Conservation (phyloP, 2,329 filamentous ascomycete species). For the Gnomoniopsis sp. region DNA sequence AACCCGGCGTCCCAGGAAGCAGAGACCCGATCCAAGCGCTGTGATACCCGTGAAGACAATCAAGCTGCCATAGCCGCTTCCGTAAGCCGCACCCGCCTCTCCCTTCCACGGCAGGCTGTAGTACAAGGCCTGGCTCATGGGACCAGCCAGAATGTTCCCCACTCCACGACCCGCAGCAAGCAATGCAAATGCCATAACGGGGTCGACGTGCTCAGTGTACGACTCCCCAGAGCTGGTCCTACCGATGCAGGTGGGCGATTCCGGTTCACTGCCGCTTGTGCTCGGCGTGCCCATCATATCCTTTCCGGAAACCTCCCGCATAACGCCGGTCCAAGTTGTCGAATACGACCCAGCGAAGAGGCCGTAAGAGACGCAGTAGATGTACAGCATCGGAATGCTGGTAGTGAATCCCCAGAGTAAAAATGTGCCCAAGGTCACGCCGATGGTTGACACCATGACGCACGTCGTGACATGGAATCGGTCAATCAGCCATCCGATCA, state of each 20-base stretch:
- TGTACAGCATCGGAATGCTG: conserved; percentile 49
- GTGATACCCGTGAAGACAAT: conserved; percentile 57
- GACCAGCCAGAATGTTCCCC: conserved; percentile 56
- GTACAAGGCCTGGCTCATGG: conserved; percentile 52
- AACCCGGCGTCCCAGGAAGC: conserved; percentile 37
- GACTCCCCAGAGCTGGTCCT: conserved; percentile 6
- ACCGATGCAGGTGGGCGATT: conserved; percentile 12
- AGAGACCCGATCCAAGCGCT: conserved; percentile 43
- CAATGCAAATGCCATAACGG: conserved; percentile 55
- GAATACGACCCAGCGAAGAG: conserved; percentile 64
- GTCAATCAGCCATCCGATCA: conserved; percentile 56
- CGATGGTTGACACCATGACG: conserved; percentile 53
- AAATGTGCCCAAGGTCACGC: conserved; percentile 53
- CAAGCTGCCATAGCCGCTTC: conserved; percentile 48
- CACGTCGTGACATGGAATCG: conserved; percentile 51
- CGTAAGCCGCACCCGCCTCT: conserved; percentile 39
- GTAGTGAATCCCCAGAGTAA: conserved; percentile 60
- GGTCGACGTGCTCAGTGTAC: conserved; percentile 31
- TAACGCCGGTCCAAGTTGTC: conserved; percentile 59
- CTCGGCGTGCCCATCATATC: conserved; percentile 11
- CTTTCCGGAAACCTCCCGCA: conserved; percentile 37
- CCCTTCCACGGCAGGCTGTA: conserved; percentile 41
- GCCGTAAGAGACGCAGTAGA: conserved; percentile 61
- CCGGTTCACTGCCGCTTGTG: conserved; percentile 17
- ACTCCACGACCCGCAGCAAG: conserved; percentile 57